Base-by-base conservation (phyloP, 225 moss, liverwort and hornwort species). In the Asterella californica region DNA sequence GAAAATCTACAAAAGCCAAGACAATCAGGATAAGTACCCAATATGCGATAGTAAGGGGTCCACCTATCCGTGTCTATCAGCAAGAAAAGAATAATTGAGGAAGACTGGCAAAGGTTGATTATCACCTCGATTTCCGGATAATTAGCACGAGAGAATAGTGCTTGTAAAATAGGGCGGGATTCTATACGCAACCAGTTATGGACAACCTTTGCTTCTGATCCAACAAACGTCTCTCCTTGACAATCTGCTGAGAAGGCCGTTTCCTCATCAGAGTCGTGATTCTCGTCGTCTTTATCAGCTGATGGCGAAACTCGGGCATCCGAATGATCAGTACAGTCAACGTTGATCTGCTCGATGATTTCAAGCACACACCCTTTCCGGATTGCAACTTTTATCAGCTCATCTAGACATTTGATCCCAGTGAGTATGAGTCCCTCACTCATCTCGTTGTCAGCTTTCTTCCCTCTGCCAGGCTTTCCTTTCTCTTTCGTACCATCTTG, bases 351-450 rank as follows among this genome's bases (percentile, higher is more conserved):
- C 74, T 86, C 87, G 74, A 95, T 78, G 72, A 95, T 79, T 60
- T 88, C 91, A 64, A 87, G 74, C 27, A 91, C 74, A 80, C 88
- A 88, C 38, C 86, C 77, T 78, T 70, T 90, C 64, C 82, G 83
- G 42, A 83, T 77, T 49, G 93, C 90, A 76, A 79, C 78, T 72
- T 86, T 87, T 73, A 93, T 87, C 77, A 93, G 87, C 84, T 86
- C 85, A 76, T 95, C 93, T 67, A 95, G 82, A 82, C 91, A 95
- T 78, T 84, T 90, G 70, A 95, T 86, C 45, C 91, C 88, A 59
- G 86, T 82, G 48, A 90, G 83, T 84, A 91, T 79, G 38, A 84
- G 85, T 77, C 86, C 91, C 53, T 91, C 93, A 6, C 82, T 82
- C 73, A 81, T 64, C 38, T 91, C 90, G 59, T 83, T 86, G 24